Percentiles rank a stretch among this genome's conserved stretches.
These are phyloP conservation scores for Monilinia polystroma DNA, from an alignment of 2,329 filamentous ascomycete species.

Conservation along the genomic window DNA sequence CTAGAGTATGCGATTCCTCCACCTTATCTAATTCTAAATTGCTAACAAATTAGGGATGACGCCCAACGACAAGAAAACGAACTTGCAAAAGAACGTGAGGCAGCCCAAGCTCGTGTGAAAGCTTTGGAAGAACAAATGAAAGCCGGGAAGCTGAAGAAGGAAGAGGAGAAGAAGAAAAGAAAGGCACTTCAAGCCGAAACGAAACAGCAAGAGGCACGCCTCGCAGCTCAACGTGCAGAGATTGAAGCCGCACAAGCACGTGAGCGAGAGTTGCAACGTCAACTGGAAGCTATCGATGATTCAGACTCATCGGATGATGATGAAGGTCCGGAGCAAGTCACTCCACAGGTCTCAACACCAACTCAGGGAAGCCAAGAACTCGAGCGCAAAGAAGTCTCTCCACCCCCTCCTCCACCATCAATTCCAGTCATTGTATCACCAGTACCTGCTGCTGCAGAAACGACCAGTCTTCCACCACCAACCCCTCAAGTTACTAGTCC, in stretches of 20 bases:
- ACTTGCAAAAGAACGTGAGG: conserved; percentile 74
- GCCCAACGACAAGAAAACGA: conserved; percentile 76
- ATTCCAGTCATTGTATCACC: conserved; percentile 28
- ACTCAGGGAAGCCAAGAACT: conserved; percentile 55
- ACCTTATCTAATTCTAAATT: background rate
- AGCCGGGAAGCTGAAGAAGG: conserved; percentile 91
- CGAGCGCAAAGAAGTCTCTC: conserved; percentile 52
- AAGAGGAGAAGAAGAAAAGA: conserved; percentile 90
- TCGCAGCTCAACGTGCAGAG: conserved; percentile 84
- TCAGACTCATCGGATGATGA: conserved; percentile 81
- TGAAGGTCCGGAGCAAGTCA: conserved; percentile 70
- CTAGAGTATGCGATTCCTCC: conserved; percentile 70
- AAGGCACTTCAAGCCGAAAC: conserved; percentile 84
- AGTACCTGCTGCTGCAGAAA: conserved; percentile 20
- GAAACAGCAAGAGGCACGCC: conserved; percentile 81
- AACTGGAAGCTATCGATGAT: conserved; percentile 73
- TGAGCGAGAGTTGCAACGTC: conserved; percentile 83
- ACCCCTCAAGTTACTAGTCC: conserved; percentile 23
- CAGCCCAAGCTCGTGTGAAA: conserved; percentile 76
- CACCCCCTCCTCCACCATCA: conserved; percentile 53
- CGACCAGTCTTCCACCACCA: conserved; percentile 33
- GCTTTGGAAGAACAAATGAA: conserved; percentile 92
- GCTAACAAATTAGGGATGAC: conserved; percentile 58
- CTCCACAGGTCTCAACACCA: conserved; percentile 59
- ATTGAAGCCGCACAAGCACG: conserved; percentile 88